Evolutionary conservation across 169 alveolate genomes (phyloP), one percentile per base, ranked within the genome.

Genomic region (Plasmodium knowlesi): DNA sequence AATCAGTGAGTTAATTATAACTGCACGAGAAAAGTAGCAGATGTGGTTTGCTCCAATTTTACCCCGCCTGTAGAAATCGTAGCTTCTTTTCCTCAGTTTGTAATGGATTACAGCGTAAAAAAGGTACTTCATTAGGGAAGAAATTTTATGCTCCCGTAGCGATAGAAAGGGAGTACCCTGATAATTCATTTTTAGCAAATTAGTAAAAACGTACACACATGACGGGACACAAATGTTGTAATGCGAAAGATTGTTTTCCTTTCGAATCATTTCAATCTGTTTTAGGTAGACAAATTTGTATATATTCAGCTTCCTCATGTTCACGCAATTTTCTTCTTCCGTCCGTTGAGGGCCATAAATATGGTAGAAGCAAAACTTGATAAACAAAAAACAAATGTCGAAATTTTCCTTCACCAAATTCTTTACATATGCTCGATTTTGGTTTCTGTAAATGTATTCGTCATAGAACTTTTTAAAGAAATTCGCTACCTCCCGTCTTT

Each of bases 171-270:
- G 86, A 39, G 78, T 30, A 53, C 79, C 37, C 32, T 73, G 46
- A 86, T 86, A 86, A 73, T 86, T 74, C 84, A 86, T 74, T 67
- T 86, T 86, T 57, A 86, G 46, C 67, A 86, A 46, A 86, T 86
- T 86, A 76, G 67, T 76, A 74, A 86, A 86, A 74, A 50, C 54
- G 39, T 86, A 76, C 14, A 86, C 85, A 46, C 93, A 86, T 19
- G 93, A 86, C 2, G 93, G 93, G 6, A 86, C 85, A 54, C 93
- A 86, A 28, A 86, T 86, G 41, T 74, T 86, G 70, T 86, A 25
- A 78, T 76, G 81, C 1, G 41, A 39, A 37, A 86, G 34, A 5
- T 22, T 22, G 1, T 50, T 54, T 8, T 19, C 57, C 71, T 86
- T 86, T 76, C 46, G 57, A 50, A 76, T 28, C 67, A 86, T 67